These are phyloP conservation scores for Ceratocystis eucalypticola DNA, from an alignment of 2,329 filamentous ascomycete species.

Conservation along the genomic window DNA sequence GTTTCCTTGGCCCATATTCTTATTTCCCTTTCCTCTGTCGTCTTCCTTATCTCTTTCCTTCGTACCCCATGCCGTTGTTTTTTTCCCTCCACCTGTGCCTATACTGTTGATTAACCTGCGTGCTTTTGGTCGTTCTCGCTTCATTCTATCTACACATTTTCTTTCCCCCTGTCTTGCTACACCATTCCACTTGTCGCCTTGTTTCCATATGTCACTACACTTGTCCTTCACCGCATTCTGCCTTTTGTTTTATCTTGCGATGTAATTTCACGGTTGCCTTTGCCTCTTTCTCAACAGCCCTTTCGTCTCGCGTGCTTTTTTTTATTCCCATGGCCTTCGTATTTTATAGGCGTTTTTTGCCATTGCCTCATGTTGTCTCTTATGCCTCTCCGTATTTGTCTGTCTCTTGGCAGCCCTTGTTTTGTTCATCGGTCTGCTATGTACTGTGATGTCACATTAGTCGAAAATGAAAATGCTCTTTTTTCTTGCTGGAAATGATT, in stretches of 20 bases:
- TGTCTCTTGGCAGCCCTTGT: background rate
- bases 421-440: too few relatives aligned
- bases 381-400: background rate
- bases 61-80: background rate
- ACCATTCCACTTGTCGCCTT: background rate
- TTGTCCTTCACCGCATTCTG: background rate
- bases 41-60: background rate
- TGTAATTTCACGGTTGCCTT: constrained; percentile 4
- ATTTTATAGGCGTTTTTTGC: background rate
- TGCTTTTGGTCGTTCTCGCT: background rate
- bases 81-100: background rate
- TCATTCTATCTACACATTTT: constrained; percentile 3
- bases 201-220: background rate
- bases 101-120: constrained; percentile 1
- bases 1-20: background rate
- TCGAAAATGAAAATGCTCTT: background rate
- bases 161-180: background rate
- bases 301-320: background rate
- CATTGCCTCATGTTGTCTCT: background rate
- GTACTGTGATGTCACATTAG: too few relatives aligned
- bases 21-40: background rate
- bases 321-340: constrained; percentile 2
- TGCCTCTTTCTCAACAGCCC: background rate
- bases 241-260: background rate
- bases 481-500: background rate